These are phyloP conservation scores for Helicocarpus griseus DNA, from an alignment of 2,329 filamentous ascomycete genomes.

Conservation along the genomic window DNA sequence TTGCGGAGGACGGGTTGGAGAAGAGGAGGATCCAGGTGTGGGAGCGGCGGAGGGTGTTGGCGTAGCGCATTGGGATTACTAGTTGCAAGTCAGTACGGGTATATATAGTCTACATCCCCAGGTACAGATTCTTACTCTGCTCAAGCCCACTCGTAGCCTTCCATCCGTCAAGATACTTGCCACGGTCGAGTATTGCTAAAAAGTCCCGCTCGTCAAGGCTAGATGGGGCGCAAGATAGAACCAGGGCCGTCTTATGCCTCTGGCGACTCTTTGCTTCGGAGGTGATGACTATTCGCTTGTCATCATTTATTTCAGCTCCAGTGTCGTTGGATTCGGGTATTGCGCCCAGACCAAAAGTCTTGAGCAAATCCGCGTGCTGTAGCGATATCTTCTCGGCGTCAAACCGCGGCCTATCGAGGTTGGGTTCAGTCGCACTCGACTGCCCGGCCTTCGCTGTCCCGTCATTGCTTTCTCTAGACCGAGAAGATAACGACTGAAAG, in stretches of 20 bases:
- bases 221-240: constrained; percentile 10
- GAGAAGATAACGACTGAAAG: background rate
- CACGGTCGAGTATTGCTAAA: constrained; percentile 7
- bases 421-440: background rate
- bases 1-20: constrained; percentile 12
- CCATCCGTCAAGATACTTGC: constrained; percentile 11
- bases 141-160: constrained; percentile 11
- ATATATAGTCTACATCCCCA: too few species aligned
- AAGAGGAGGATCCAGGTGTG: constrained; percentile 16
- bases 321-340: constrained; percentile 11
- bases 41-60: constrained; percentile 10
- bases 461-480: background rate
- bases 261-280: constrained; percentile 7
- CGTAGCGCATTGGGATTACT: constrained; percentile 16
- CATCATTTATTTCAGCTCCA: constrained; percentile 9
- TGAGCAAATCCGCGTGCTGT: constrained; percentile 7
- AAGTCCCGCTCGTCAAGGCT: constrained; percentile 16
- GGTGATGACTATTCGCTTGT: constrained; percentile 11
- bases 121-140: constrained; percentile 9
- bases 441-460: background rate
- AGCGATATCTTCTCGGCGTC: constrained; percentile 5
- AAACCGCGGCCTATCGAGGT: background rate
- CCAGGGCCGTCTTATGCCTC: constrained; percentile 14
- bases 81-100: too few species aligned
- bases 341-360: constrained; percentile 13